These are phyloP conservation scores for Encephalitozoon intestinalis DNA, from an alignment of 371 early-diverging fungal genomes.

Conservation along the genomic window DNA sequence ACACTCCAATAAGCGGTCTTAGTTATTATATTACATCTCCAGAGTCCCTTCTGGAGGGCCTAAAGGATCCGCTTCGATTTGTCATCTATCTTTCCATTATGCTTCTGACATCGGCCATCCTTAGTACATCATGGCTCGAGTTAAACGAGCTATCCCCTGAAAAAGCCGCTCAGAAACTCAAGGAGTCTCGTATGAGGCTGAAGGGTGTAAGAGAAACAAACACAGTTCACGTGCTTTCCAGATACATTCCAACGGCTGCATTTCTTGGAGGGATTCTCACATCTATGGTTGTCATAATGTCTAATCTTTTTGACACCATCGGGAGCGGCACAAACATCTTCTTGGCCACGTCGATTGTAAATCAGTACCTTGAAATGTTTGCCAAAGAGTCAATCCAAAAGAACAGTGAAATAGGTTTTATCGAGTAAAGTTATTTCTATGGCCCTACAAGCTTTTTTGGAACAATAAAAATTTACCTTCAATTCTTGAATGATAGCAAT, in stretches of 20 bases:
- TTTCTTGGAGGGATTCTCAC: constrained; percentile 88
- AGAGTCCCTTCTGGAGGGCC: constrained; percentile 68
- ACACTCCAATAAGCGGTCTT: constrained; percentile 79
- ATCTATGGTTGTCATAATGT: constrained; percentile 79
- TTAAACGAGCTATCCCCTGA: constrained; percentile 88
- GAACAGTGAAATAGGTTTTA: constrained; percentile 42
- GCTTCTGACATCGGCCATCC: constrained; percentile 79
- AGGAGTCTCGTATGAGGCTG: constrained; percentile 90
- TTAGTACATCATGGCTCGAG: constrained; percentile 96
- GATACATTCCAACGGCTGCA: constrained; percentile 85
- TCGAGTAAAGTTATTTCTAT: constrained; percentile 43
- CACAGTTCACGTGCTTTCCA: constrained; percentile 91
- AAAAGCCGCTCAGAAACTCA: constrained; percentile 87
- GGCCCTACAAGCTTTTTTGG: neutral
- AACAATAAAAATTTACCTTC: constrained; percentile 19
- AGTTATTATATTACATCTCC: constrained; percentile 96
- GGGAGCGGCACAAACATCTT: constrained; percentile 98
- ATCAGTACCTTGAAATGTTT: constrained; percentile 66
- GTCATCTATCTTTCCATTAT: constrained; percentile 80
- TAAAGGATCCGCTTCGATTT: constrained; percentile 80
- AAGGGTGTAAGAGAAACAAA: constrained; percentile 79
- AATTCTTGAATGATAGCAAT: constrained; percentile 46
- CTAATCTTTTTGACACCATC: constrained; percentile 76
- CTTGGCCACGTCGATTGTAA: constrained; percentile 93
- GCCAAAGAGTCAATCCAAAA: constrained; percentile 61